phyloP scores from a whole-genome alignment of 1,284 basidiomycete genomes.

The Cronartium ribicola region DNA sequence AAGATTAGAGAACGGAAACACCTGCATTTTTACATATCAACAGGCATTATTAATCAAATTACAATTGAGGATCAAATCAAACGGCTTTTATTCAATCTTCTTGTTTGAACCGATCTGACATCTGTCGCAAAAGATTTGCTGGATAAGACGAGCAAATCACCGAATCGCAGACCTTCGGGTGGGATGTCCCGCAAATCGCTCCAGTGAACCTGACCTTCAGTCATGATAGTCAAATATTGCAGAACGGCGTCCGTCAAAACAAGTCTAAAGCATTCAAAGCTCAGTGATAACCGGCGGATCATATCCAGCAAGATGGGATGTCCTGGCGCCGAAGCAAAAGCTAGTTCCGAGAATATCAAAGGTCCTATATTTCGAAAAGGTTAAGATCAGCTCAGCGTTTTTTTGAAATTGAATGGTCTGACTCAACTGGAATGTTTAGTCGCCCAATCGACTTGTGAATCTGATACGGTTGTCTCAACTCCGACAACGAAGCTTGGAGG shows the following conservation, averaged over 20 bases:
- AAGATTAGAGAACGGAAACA: no score
- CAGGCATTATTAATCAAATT: no score
- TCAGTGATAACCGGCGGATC: neutral
- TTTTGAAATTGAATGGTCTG: neutral
- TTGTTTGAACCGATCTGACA: neutral
- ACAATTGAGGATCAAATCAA: neutral
- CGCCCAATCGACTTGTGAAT: neutral
- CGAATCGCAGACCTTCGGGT: neutral
- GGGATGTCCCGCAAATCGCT: constrained; percentile 1
- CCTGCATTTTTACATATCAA: no score
- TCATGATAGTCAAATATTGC: constrained; percentile 7
- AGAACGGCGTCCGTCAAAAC: neutral
- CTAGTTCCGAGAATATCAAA: neutral
- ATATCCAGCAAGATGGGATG: constrained; percentile 4
- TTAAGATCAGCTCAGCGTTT: no score
- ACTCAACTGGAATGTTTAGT: constrained; percentile 2
- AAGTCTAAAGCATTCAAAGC: neutral
- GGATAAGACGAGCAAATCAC: constrained; percentile 4
- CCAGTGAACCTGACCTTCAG: neutral
- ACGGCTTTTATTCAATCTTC: neutral
- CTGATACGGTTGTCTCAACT: constrained; percentile 2
- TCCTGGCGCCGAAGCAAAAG: neutral
- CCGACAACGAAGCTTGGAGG: constrained; percentile 2
- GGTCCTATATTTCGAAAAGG: neutral
- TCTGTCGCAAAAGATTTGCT: neutral